Evolutionary conservation across 257 asterid species (phyloP).

Genomic region (Mitragyna speciosa): DNA sequence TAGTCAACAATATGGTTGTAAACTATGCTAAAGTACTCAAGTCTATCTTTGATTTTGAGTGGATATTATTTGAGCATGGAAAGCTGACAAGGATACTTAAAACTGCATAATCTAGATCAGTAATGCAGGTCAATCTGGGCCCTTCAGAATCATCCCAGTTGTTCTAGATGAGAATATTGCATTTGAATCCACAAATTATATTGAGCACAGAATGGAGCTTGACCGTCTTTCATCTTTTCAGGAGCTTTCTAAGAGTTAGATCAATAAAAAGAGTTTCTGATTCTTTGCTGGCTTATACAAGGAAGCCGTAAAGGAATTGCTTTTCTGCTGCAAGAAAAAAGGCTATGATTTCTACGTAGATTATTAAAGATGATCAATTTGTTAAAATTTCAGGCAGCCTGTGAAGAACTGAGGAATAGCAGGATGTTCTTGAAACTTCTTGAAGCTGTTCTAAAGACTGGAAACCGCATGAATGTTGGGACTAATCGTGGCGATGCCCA

Average conservation of each 20-base stretch:
- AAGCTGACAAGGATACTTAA: not conserved
- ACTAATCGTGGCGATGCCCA: slow-evolving; percentile 95
- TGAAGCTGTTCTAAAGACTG: slow-evolving; percentile 95
- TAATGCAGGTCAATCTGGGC: not conserved
- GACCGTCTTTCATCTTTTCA: not conserved
- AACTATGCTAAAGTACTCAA: not conserved
- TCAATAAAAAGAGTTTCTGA: not conserved
- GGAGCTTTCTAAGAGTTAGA: not conserved
- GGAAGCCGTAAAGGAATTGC: not conserved
- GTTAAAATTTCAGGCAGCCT: slow-evolving; percentile 65
- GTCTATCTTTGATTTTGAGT: not conserved
- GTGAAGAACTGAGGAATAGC: slow-evolving; percentile 79
- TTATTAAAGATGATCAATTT: not conserved
- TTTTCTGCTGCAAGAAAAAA: not conserved
- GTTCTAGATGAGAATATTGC: not conserved
- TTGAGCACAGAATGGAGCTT: not conserved
- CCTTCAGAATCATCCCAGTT: not conserved
- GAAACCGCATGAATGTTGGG: slow-evolving; percentile 97
- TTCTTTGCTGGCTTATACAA: not conserved
- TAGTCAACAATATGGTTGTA: not conserved
- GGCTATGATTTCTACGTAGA: not conserved
- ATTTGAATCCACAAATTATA: not conserved
- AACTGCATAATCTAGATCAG: not conserved
- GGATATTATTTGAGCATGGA: not conserved
- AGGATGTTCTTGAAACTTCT: slow-evolving; percentile 92